Evolutionary conservation across 108 stramenopile genomes (phyloP).

Genomic region (Skeletonema menzelii): DNA sequence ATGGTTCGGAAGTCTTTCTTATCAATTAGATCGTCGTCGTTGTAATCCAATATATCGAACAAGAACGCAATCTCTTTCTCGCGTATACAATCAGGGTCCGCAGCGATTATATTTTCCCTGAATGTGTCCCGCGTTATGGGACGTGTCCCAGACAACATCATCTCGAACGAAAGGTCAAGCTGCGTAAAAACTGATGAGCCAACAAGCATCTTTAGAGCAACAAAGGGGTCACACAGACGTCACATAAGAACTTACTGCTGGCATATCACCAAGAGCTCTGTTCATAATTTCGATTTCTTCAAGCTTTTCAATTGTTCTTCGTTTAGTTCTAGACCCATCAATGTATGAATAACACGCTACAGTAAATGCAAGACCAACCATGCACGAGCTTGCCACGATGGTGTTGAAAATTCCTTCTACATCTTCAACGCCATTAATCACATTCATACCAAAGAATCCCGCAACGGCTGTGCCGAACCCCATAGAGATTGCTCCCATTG

Average conservation of each 20-base stretch:
- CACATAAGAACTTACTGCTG: conserved; percentile 33
- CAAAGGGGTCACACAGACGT: not conserved
- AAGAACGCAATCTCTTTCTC: conserved; percentile 48
- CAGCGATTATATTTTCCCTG: conserved; percentile 30
- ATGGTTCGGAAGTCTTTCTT: conserved; percentile 45
- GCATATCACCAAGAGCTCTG: conserved; percentile 54
- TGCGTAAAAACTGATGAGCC: conserved; percentile 2
- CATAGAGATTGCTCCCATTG: conserved; percentile 61
- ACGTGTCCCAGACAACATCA: conserved; percentile 28
- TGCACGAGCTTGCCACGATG: conserved; percentile 44
- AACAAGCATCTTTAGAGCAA: not conserved
- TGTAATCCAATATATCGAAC: conserved; percentile 53
- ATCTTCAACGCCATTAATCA: conserved; percentile 76
- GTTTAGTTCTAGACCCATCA: conserved; percentile 39
- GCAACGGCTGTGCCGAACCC: conserved; percentile 73
- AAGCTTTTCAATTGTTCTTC: conserved; percentile 32
- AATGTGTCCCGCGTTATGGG: conserved; percentile 42
- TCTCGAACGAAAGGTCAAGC: conserved; percentile 42
- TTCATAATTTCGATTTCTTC: conserved; percentile 47
- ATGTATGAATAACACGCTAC: conserved; percentile 54
- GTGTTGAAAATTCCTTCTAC: conserved; percentile 58
- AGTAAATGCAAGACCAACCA: conserved; percentile 51
- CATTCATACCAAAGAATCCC: conserved; percentile 92
- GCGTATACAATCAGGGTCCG: conserved; percentile 34
- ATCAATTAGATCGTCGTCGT: conserved; percentile 39